A percentile compares a stretch with the other conserved stretches of the same genome.
Conservation (phyloP, 2,329 filamentous ascomycete species). For the Colletotrichum sp. region DNA sequence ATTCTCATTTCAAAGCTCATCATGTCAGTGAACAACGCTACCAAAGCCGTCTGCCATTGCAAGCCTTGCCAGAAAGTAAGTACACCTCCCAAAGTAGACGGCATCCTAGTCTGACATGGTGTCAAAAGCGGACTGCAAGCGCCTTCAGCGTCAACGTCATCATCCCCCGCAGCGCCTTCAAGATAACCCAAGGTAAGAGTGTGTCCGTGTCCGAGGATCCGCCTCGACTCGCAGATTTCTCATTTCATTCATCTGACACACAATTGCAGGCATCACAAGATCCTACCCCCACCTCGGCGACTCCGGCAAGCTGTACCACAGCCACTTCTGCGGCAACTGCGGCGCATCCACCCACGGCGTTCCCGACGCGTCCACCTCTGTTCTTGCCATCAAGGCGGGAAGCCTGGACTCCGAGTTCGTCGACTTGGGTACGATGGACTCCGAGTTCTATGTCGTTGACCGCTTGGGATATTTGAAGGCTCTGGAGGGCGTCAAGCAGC, state of each 20-base stretch:
- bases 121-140: neutral
- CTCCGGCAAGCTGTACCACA: neutral
- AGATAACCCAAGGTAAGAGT: neutral
- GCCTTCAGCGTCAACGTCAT: neutral
- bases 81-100: neutral
- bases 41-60: neutral
- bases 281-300: neutral
- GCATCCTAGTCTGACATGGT: neutral
- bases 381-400: neutral
- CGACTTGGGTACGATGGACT: neutral
- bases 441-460: neutral
- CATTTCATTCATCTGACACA: fast-evolving
- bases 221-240: fast-evolving
- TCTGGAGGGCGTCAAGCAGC: neutral
- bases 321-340: neutral
- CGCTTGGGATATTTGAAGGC: neutral
- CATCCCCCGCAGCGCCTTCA: neutral
- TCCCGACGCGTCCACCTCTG: neutral
- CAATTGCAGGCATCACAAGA: neutral
- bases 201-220: neutral
- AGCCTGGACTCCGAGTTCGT: neutral
- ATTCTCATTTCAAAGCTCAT: neutral
- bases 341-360: neutral
- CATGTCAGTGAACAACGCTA: neutral
- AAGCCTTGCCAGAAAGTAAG: neutral